Conservation (phyloP, 148 eudicot genomes). For the Rhododendron henanense region DNA sequence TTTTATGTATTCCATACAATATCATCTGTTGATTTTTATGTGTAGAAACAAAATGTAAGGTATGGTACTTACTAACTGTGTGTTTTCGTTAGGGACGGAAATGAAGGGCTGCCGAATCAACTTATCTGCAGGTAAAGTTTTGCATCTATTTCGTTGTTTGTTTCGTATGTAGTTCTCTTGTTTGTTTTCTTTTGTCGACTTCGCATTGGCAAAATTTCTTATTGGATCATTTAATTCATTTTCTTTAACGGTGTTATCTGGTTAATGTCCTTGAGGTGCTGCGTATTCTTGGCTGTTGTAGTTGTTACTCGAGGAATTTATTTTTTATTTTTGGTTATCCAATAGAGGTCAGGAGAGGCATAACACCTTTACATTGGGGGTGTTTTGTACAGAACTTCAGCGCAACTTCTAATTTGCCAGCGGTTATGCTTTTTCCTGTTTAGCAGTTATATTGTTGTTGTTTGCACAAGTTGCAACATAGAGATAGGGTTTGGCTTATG, state of each 20-base stretch:
- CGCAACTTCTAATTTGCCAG: neutral
- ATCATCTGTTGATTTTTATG: neutral
- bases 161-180: neutral
- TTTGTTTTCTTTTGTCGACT: neutral
- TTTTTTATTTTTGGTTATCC: too few species aligned
- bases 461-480: neutral
- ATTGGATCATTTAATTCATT: neutral
- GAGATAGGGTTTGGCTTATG: neutral
- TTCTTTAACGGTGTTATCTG: neutral
- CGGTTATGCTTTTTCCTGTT: neutral
- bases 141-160: neutral
- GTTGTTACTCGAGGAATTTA: neutral
- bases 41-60: neutral
- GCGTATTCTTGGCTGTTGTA: neutral
- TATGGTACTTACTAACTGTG: neutral
- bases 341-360: neutral
- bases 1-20: neutral
- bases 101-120: constrained; percentile 50
- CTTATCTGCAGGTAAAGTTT: constrained; percentile 71
- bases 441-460: neutral
- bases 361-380: neutral
- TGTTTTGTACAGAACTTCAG: neutral
- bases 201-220: neutral
- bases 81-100: constrained; percentile 32
- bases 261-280: neutral